Evolutionary conservation across 1,139 yeast species (phyloP), one percentile per base, ranked within the genome.

Genomic region (Debaryomycetaceae sp.): DNA sequence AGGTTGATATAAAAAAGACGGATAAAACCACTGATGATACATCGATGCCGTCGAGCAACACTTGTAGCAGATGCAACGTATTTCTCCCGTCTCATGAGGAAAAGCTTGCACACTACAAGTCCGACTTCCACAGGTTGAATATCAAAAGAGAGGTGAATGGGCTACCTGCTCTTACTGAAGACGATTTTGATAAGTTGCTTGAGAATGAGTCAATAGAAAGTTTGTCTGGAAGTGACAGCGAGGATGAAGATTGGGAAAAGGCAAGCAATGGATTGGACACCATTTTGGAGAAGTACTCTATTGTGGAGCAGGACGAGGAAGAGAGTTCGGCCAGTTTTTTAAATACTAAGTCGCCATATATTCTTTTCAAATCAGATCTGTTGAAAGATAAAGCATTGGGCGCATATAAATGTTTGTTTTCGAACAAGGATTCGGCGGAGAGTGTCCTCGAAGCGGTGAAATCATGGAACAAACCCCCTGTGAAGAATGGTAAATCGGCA

Each of bases 341-440:
- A 49, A 78, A 83, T 49, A 82, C 89, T 0, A 77, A 78, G 53
- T 79, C 90, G 0, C 87, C 95, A 1, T 76, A 69, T 49, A 67
- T 85, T 1, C 65, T 78, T 37, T 83, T 84, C 59, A 72, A 70
- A 45, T 78, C 87, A 0, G 52, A 65, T 0, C 49, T 71, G 4
- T 54, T 84, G 14, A 72, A 77, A 0, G 52, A 64, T 0, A 74
- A 76, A 45, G 81, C 83, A 2, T 75, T 87, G 51, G 93, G 90
- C 0, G 68, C 83, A 0, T 91, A 84, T 65, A 90, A 90, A 56
- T 68, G 84, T 0, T 54, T 87, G n/a, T 80, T 88, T 53, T 64
- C 70, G 24, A 62, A 67, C 6, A 47, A 56, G 1, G 69, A 68
- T 33, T 54, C 66, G 1, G 43, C 52, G 14, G 38, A 51, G 6